A percentile compares a stretch with the other conserved stretches of the same genome.
Conservation (phyloP, 306 rosid genomes). For the Prunus kanzakura region DNA sequence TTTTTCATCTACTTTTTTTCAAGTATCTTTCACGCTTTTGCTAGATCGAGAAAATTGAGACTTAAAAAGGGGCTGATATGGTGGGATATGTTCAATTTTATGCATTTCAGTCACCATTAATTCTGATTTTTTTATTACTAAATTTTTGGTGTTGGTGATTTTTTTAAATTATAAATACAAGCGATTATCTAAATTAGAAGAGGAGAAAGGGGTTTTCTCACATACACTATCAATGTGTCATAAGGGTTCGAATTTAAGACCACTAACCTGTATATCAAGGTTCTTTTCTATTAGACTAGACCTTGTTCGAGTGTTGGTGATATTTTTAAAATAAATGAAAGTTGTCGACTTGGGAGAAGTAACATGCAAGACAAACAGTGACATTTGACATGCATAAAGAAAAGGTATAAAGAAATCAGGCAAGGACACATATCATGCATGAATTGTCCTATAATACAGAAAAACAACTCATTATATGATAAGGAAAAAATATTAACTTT, state of each 20-base stretch:
- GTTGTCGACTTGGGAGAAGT: neutral
- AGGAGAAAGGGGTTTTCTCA: accelerated
- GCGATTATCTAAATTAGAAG: too few relatives aligned
- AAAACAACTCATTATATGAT: too few relatives aligned
- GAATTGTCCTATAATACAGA: neutral
- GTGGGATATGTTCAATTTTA: neutral
- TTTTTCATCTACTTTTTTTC: neutral
- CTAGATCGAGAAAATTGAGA: neutral
- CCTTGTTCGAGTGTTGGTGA: neutral
- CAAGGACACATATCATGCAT: neutral
- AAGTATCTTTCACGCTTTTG: neutral
- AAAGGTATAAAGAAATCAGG: too few relatives aligned
- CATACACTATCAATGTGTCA: accelerated
- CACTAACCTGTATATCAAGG: too few relatives aligned
- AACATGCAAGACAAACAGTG: neutral
- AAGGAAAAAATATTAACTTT: neutral
- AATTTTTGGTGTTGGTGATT: too few relatives aligned
- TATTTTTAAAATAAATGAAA: neutral
- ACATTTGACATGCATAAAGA: neutral
- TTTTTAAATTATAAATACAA: too few relatives aligned
- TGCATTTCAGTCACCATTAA: neutral
- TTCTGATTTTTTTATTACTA: too few relatives aligned
- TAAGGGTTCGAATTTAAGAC: accelerated
- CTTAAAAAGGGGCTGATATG: neutral
- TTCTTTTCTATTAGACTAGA: too few relatives aligned